phyloP scores from a whole-genome alignment of 2,329 filamentous ascomycete species.

The Byssothecium circinans region DNA sequence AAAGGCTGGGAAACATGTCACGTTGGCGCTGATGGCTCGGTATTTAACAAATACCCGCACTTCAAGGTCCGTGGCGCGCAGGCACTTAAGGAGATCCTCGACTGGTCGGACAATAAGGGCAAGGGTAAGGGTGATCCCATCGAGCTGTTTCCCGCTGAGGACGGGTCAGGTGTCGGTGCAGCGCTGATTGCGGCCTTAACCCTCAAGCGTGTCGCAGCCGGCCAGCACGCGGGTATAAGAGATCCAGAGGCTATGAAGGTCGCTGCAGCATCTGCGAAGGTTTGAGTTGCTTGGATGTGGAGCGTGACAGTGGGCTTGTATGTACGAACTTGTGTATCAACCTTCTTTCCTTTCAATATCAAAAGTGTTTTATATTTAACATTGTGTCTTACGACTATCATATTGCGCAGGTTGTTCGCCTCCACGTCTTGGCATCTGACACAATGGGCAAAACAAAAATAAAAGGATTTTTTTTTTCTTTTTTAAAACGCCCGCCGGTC shows the following conservation, averaged over 20 bases:
- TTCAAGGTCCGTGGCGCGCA: constrained; percentile 91
- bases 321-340: not conserved
- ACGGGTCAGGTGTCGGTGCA: constrained; percentile 95
- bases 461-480: too few relatives aligned
- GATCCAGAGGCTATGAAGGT: constrained; percentile 51
- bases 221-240: constrained; percentile 61
- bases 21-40: constrained; percentile 93
- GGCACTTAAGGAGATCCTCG: constrained; percentile 90
- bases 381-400: too few relatives aligned
- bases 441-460: too few relatives aligned
- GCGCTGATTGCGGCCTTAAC: constrained; percentile 83
- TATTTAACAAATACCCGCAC: constrained; percentile 99
- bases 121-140: constrained; percentile 70
- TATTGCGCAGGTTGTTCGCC: too few relatives aligned
- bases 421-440: too few relatives aligned
- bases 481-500: too few relatives aligned
- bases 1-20: constrained; percentile 86
- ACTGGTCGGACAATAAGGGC: constrained; percentile 80
- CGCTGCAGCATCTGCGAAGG: constrained; percentile 16
- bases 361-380: too few relatives aligned
- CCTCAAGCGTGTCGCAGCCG: constrained; percentile 62
- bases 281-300: not conserved
- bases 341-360: too few relatives aligned
- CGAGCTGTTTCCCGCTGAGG: constrained; percentile 85
- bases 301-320: not conserved